Conservation (phyloP, 192 early-diverging fungal species). For the Coemansia sp. region DNA sequence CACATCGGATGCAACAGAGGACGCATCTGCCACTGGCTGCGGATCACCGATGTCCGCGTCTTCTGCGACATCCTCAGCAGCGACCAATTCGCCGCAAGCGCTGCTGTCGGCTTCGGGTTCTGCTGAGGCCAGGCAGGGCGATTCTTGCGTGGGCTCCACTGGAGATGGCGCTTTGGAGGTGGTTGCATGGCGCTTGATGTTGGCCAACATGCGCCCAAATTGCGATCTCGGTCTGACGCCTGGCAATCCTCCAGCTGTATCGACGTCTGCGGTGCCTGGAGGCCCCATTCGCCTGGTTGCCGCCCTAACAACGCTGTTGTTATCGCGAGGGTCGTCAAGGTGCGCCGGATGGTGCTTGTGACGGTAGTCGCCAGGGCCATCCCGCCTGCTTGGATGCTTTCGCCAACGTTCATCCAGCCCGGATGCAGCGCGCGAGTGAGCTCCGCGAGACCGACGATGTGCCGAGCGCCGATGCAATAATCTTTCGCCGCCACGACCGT, state of each 20-base stretch:
- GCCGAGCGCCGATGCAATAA: background rate
- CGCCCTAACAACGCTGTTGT: conserved; percentile 9
- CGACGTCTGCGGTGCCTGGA: background rate
- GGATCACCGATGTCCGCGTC: background rate
- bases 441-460: background rate
- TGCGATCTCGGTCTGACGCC: conserved; percentile 27
- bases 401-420: background rate
- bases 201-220: conserved; percentile 45
- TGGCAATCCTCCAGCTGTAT: background rate
- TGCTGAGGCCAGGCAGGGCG: background rate
- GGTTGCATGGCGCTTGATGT: conserved; percentile 25
- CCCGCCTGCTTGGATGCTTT: background rate
- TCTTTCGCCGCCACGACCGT: background rate
- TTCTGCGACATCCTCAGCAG: background rate
- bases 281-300: background rate
- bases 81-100: background rate
- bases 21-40: background rate
- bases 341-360: background rate
- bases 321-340: conserved; percentile 44
- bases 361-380: background rate
- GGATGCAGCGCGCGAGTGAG: background rate
- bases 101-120: background rate
- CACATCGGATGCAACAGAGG: background rate
- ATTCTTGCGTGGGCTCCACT: no score
- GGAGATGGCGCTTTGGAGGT: background rate